Percentiles rank a stretch among this genome's conserved stretches.
These are phyloP conservation scores for Asparagopsis taxiformis DNA, from an alignment of 31 red algal genomes.

Conservation along the genomic window DNA sequence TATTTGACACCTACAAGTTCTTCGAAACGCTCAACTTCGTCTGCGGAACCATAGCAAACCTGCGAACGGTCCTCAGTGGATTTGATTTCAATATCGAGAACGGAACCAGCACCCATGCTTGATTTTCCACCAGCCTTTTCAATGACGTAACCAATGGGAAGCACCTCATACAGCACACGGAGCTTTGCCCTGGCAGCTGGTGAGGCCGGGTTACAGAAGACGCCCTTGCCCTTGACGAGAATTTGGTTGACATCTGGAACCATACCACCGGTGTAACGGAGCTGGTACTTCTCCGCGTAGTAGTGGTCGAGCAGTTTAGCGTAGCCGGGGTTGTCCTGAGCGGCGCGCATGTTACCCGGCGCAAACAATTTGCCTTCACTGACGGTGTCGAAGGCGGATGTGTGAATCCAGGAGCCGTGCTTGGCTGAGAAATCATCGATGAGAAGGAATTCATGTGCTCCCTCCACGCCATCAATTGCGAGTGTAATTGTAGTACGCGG, in stretches of 20 bases:
- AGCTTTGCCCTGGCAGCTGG: conserved; percentile 94
- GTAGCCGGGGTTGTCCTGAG: conserved; percentile 96
- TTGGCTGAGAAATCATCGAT: conserved; percentile 97
- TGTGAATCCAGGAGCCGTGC: conserved; percentile 96
- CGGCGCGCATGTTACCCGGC: conserved; percentile 95
- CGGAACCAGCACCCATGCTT: conserved; percentile 71
- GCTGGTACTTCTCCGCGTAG: conserved; percentile 93
- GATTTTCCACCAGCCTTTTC: conserved; percentile 93
- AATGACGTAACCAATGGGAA: conserved; percentile 93
- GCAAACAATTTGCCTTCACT: conserved; percentile 98
- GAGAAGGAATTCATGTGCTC: conserved; percentile 93
- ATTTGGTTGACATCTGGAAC: conserved; percentile 99
- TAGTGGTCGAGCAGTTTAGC: conserved; percentile 86
- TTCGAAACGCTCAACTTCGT: conserved; percentile 90
- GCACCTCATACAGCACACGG: conserved; percentile 93
- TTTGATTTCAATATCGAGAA: conserved; percentile 88
- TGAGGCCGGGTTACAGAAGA: conserved; percentile 97
- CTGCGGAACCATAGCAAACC: conserved; percentile 89
- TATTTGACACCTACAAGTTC: conserved; percentile 85
- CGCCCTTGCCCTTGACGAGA: conserved; percentile 97
- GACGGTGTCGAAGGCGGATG: conserved; percentile 71
- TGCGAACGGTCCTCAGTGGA: conserved; percentile 84
- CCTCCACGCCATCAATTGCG: conserved; percentile 81
- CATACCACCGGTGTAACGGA: conserved; percentile 98
- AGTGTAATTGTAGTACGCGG: conserved; percentile 94